A percentile compares a stretch with the other conserved stretches of the same genome.
phyloP scores from a whole-genome alignment of 148 eudicot species.

The Dysphania ambrosioides region DNA sequence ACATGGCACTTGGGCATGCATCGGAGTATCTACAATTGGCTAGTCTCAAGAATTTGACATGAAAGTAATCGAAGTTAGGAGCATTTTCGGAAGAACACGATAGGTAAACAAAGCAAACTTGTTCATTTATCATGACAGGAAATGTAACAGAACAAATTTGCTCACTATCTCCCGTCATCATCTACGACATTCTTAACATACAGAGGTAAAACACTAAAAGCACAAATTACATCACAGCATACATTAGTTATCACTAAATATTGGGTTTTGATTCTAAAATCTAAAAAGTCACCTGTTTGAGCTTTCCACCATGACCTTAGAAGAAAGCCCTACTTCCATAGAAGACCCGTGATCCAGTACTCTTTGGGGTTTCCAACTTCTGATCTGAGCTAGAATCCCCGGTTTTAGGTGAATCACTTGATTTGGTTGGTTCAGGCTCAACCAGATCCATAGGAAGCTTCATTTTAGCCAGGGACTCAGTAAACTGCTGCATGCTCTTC shows the following conservation, averaged over 20 bases:
- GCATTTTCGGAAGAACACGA: no score
- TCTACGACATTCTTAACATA: constrained; percentile 32
- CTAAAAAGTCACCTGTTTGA: constrained; percentile 53
- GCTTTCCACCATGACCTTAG: constrained; percentile 37
- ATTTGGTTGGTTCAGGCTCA: constrained; percentile 52
- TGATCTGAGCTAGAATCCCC: constrained; percentile 66
- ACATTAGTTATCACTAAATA: constrained; percentile 27
- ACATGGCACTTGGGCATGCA: no score
- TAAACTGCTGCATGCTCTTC: constrained; percentile 99
- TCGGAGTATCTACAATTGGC: no score
- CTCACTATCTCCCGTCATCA: constrained; percentile 22
- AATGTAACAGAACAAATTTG: constrained; percentile 25
- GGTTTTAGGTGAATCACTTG: no score
- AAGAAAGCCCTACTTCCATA: constrained; percentile 99
- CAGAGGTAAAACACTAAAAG: constrained; percentile 33
- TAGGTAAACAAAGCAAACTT: constrained; percentile 13
- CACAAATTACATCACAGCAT: constrained; percentile 31
- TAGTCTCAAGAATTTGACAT: no score
- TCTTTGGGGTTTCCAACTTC: constrained; percentile 56
- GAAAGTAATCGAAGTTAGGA: no score
- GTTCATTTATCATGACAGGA: no score
- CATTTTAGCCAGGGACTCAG: constrained; percentile 88
- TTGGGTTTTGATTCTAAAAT: constrained; percentile 48
- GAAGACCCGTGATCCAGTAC: constrained; percentile 65
- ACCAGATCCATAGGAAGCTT: constrained; percentile 80